phyloP scores from a whole-genome alignment of 345 rosid species.

The Eucalyptus erythrocorys region DNA sequence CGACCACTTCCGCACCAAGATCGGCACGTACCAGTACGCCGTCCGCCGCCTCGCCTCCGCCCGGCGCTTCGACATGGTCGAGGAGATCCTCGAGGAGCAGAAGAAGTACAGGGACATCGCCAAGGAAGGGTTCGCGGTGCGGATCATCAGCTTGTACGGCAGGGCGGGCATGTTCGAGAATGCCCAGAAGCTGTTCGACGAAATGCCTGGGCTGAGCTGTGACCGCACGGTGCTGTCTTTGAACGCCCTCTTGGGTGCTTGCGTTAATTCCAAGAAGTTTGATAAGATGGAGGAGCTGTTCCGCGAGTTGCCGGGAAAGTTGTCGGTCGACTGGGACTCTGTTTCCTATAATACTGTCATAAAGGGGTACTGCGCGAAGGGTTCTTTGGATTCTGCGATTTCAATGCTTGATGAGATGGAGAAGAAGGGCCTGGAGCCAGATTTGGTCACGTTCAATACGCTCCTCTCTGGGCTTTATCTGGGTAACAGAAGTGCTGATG shows the following conservation, averaged over 20 bases:
- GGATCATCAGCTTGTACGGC: constrained; percentile 40
- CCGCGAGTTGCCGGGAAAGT: constrained; percentile 26
- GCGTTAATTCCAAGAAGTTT: constrained; percentile 36
- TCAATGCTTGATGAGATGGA: constrained; percentile 45
- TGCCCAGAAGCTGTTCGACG: constrained; percentile 67
- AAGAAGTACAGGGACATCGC: constrained; percentile 45
- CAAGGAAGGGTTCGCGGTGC: constrained; percentile 43
- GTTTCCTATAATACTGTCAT: constrained; percentile 44
- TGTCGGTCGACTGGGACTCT: constrained; percentile 36
- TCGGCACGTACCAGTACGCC: constrained; percentile 23
- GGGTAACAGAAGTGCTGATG: constrained; percentile 30
- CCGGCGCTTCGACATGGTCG: constrained; percentile 28
- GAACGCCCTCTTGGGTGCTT: constrained; percentile 51
- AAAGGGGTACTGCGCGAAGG: constrained; percentile 47
- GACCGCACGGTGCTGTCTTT: constrained; percentile 48
- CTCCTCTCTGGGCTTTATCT: constrained; percentile 32
- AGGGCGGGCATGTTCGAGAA: constrained; percentile 47
- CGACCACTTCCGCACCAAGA: constrained; percentile 40
- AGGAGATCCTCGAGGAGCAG: constrained; percentile 62
- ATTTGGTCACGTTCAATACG: constrained; percentile 42
- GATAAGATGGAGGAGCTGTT: constrained; percentile 25
- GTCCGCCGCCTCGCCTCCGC: constrained; percentile 59
- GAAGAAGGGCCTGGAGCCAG: constrained; percentile 31
- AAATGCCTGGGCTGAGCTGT: constrained; percentile 50
- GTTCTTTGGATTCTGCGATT: constrained; percentile 26